Base-by-base conservation (phyloP, 192 early-diverging fungal species). In the Linderina pennispora region DNA sequence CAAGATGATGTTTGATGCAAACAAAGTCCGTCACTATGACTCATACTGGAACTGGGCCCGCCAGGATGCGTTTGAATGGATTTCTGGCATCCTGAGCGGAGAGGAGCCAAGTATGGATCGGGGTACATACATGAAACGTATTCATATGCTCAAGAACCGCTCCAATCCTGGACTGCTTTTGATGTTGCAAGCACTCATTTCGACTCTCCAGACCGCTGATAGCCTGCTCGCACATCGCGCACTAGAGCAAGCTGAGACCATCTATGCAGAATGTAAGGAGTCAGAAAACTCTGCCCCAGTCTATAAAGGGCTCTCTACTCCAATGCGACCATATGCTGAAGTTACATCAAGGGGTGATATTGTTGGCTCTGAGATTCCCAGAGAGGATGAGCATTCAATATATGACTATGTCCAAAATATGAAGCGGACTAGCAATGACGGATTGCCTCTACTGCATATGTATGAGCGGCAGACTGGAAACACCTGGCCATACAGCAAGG, bases 11-110 rank as follows among this genome's bases (percentile, higher is more conserved):
- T 94, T 97, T 58, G 83, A 80, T 43, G 62, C 66, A 10, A 75
- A 81, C 51, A 97, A 91, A 74, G 89, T 82, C 25, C 86, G 94
- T 34, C 76, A 51, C 23, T 97, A 88, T 62, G 91, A 97, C 54
- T 97, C 94, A 36, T 83, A 85, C 80, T 97, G 94, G 94, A 94
- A 94, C 77, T 97, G 94, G 92, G 77, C 90, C 37, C 65, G 45
- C 38, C 70, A 65, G 47, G 61, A 40, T 21, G 59, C 40, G 40
- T 77, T 45, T 55, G 55, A 39, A 23, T 26, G 37, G 45, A 89
- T 88, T 54, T 92, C 90, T 55, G 60, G 82, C 89, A 40, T 45
- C 85, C 82, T 58, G 85, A 79, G 44, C 73, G 82, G 34, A 78
- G 86, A 22, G 82, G 90, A 53, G 81, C 88, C 40, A 85, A 87